Conservation (phyloP, 202 grass and related monocot genomes). For the Dendrocalamus latiflorus region DNA sequence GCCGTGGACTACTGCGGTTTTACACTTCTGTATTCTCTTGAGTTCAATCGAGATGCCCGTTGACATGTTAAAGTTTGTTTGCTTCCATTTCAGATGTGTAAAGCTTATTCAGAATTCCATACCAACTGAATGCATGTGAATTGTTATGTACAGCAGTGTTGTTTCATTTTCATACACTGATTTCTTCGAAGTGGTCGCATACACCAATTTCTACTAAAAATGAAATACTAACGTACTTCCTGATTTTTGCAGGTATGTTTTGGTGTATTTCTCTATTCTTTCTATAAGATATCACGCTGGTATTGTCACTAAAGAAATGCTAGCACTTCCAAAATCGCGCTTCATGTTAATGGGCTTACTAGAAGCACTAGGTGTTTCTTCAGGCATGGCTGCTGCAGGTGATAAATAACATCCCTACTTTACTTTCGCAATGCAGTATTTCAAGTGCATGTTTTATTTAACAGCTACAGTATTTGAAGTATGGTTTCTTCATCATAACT, state of each 20-base stretch:
- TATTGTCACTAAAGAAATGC: conserved; percentile 79
- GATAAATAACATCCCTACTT: neutral
- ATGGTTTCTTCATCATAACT: conserved; percentile 7
- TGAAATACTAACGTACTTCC: neutral
- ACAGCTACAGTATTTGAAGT: neutral
- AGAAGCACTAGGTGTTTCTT: conserved; percentile 78
- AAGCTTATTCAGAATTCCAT: neutral
- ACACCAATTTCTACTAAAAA: neutral
- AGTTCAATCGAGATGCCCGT: too few species aligned
- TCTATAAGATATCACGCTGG: conserved; percentile 52
- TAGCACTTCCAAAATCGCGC: conserved; percentile 67
- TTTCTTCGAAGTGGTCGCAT: neutral
- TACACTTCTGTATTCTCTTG: too few species aligned
- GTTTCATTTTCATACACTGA: neutral
- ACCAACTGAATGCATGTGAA: neutral
- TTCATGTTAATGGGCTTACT: conserved; percentile 70
- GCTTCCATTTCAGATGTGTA: neutral
- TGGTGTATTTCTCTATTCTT: conserved; percentile 78
- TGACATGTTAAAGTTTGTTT: too few species aligned
- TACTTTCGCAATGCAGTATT: conserved; percentile 3
- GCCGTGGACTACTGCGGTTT: too few species aligned
- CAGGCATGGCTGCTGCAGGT: conserved; percentile 92
- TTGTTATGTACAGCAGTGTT: neutral
- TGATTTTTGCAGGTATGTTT: conserved; percentile 56
- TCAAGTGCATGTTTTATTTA: too few species aligned